Evolutionary conservation across 441 rosid species (phyloP).

Genomic region (Eruca vesicaria): DNA sequence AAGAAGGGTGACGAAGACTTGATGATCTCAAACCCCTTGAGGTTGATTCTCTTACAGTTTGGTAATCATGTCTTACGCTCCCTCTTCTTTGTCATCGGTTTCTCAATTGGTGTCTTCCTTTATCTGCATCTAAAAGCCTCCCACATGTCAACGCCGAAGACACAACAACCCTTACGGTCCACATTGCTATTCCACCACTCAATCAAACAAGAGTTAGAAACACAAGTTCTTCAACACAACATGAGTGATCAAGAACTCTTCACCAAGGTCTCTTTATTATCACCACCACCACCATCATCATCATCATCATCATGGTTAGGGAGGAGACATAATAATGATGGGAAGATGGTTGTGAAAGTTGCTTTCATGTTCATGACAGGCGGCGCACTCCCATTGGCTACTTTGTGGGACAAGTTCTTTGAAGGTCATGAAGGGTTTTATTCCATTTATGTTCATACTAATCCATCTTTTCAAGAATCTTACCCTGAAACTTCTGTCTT

Average conservation of each 20-base stretch:
- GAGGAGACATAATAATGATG: constrained; percentile 4
- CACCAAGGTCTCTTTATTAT: constrained; percentile 27
- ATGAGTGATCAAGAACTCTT: constrained; percentile 51
- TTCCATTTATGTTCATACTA: constrained; percentile 61
- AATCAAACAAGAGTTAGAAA: constrained; percentile 3
- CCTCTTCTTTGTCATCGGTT: constrained; percentile 38
- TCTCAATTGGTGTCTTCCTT: constrained; percentile 41
- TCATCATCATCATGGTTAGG: constrained; percentile 26
- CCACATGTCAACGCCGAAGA: constrained; percentile 15
- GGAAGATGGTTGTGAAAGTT: constrained; percentile 38
- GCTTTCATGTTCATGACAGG: constrained; percentile 61
- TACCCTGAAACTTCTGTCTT: constrained; percentile 41
- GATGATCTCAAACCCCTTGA: constrained; percentile 14
- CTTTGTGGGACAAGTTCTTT: constrained; percentile 60
- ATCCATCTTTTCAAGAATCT: constrained; percentile 43
- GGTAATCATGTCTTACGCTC: constrained; percentile 21
- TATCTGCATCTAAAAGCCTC: constrained; percentile 32
- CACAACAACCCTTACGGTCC: constrained; percentile 31
- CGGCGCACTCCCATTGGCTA: constrained; percentile 51
- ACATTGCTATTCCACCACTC: constrained; percentile 18
- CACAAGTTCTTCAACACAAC: constrained; percentile 30
- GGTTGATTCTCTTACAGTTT: constrained; percentile 14
- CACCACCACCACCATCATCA: not conserved
- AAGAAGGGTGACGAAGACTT: constrained; percentile 12
- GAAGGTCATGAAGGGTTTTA: constrained; percentile 47